Conservation (phyloP, 257 asterid species). For the Paraleonurus japonicus region DNA sequence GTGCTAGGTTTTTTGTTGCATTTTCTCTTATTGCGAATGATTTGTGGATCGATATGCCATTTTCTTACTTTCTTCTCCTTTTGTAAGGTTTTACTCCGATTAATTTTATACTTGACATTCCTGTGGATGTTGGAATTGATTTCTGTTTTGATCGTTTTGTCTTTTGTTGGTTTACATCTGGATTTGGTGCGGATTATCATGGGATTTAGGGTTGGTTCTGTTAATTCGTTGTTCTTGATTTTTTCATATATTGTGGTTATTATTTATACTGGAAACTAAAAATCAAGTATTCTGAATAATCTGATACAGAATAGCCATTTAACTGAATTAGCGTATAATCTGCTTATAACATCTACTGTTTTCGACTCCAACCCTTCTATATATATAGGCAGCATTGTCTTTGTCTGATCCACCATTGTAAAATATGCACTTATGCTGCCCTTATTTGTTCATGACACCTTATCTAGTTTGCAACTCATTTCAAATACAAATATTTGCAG, state of each 20-base stretch:
- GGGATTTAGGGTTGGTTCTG: neutral
- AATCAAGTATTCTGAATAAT: neutral
- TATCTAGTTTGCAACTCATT: neutral
- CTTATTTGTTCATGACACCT: neutral
- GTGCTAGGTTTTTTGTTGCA: neutral
- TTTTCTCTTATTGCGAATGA: neutral
- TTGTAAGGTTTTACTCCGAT: neutral
- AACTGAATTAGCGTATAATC: neutral
- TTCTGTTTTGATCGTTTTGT: neutral
- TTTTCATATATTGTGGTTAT: neutral
- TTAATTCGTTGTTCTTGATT: neutral
- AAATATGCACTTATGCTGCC: neutral
- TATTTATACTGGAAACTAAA: neutral
- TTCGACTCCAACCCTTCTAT: neutral
- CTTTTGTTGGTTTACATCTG: neutral
- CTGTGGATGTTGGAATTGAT: neutral
- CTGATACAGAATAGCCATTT: neutral
- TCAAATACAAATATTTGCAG: conserved; percentile 30
- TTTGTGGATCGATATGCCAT: neutral
- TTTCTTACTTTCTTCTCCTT: neutral
- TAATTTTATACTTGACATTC: neutral
- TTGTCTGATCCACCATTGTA: neutral
- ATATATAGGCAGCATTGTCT: neutral
- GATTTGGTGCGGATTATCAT: conserved; percentile 8
- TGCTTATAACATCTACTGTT: neutral